Conservation (phyloP, 2,329 filamentous ascomycete genomes). For the Xylogone sp. region DNA sequence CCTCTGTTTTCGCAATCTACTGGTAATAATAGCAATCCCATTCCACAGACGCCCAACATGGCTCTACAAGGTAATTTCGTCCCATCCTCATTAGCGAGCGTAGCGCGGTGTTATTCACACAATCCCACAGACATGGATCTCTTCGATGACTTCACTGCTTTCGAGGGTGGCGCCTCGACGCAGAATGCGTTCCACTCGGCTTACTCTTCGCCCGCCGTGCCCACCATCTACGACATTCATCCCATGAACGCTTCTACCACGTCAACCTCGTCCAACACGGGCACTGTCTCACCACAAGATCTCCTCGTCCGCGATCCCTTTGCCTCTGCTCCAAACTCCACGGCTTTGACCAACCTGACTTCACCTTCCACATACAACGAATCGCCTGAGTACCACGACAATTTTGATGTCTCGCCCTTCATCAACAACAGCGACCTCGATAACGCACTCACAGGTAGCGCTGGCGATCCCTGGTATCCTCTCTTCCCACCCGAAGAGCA, state of each 20-base stretch:
- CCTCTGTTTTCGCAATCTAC: constrained; percentile 65
- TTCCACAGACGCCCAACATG: constrained; percentile 45
- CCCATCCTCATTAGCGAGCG: constrained; percentile 10
- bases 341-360: constrained; percentile 77
- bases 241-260: constrained; percentile 30
- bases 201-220: constrained; percentile 28
- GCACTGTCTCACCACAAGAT: constrained; percentile 82
- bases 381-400: constrained; percentile 68
- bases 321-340: constrained; percentile 76
- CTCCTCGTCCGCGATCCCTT: constrained; percentile 66
- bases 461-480: constrained; percentile 63
- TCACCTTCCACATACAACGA: constrained; percentile 77
- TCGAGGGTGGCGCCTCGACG: constrained; percentile 36
- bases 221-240: constrained; percentile 49
- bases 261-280: constrained; percentile 48
- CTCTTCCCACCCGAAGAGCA: constrained; percentile 59
- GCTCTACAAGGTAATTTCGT: constrained; percentile 49
- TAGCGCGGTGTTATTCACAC: constrained; percentile 7
- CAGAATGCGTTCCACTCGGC: constrained; percentile 21
- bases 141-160: constrained; percentile 54
- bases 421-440: constrained; percentile 56
- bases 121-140: constrained; percentile 46
- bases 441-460: constrained; percentile 21
- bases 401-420: constrained; percentile 75
- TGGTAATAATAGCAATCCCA: constrained; percentile 48